Conservation (phyloP, 352 stramenopile species). For the Globisporangium echinulatum region DNA sequence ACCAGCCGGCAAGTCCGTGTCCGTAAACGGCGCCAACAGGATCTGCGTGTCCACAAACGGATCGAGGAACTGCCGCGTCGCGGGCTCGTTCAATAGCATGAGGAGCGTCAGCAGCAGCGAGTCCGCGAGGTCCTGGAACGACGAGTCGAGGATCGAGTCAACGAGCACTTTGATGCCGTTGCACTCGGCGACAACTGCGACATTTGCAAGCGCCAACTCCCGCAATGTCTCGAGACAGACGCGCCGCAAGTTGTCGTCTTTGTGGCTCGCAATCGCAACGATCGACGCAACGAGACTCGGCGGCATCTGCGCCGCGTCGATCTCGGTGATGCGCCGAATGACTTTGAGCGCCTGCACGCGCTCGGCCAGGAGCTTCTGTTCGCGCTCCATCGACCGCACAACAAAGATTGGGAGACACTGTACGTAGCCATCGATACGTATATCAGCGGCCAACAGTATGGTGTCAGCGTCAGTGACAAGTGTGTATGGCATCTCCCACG, state of each 20-base stretch:
- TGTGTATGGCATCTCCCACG: background rate
- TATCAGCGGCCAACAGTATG: no score
- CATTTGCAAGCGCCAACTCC: slow-evolving; percentile 72
- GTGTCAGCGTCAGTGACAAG: no score
- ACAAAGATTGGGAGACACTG: slow-evolving; percentile 79
- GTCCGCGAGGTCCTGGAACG: slow-evolving; percentile 81
- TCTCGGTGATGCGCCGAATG: slow-evolving; percentile 77
- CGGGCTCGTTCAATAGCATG: slow-evolving; percentile 78
- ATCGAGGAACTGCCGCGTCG: slow-evolving; percentile 81
- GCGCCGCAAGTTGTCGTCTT: slow-evolving; percentile 85
- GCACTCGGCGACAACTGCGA: slow-evolving; percentile 76
- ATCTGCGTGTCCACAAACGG: slow-evolving; percentile 87
- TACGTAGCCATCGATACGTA: background rate
- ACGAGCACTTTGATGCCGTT: slow-evolving; percentile 83
- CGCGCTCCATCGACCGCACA: slow-evolving; percentile 77
- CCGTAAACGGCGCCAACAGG: slow-evolving; percentile 82
- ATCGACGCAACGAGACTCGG: slow-evolving; percentile 73
- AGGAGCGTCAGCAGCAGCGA: slow-evolving; percentile 82
- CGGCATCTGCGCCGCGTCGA: slow-evolving; percentile 82
- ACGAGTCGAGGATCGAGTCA: slow-evolving; percentile 84
- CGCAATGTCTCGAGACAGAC: slow-evolving; percentile 84
- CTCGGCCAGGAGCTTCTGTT: slow-evolving; percentile 81
- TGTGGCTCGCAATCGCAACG: slow-evolving; percentile 79
- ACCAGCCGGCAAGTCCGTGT: slow-evolving; percentile 77
- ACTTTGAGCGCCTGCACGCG: slow-evolving; percentile 85